Percentiles rank a stretch among this genome's conserved stretches.
phyloP scores from a whole-genome alignment of 805 yeast genomes.

The Pichia eremophila region DNA sequence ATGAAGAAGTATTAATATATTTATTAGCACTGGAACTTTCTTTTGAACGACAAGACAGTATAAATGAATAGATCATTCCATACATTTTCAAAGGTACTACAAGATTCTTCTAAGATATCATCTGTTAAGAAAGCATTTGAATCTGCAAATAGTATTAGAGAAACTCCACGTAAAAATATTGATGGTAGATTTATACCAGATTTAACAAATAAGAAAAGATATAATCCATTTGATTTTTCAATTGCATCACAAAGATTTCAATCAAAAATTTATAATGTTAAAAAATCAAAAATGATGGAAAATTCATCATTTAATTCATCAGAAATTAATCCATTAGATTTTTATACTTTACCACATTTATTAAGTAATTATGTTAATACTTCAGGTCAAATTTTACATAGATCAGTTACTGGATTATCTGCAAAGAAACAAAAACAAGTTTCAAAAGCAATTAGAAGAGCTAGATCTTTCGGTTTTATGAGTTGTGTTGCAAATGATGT shows the following conservation, averaged over 20 bases:
- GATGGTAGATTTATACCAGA: conserved; percentile 27
- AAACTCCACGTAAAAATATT: conserved; percentile 7
- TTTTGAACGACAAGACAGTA: too few relatives aligned
- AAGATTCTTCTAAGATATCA: neutral
- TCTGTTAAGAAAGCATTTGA: conserved; percentile 3
- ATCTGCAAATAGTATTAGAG: conserved; percentile 1
- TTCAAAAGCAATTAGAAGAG: conserved; percentile 70
- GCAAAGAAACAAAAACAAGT: conserved; percentile 60
- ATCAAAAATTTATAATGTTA: conserved; percentile 21
- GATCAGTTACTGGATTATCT: conserved; percentile 60
- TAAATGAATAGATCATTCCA: neutral
- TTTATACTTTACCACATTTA: conserved; percentile 63
- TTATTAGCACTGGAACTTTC: too few relatives aligned
- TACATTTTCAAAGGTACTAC: neutral
- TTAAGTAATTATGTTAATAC: conserved; percentile 57
- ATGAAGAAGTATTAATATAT: too few relatives aligned
- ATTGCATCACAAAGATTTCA: conserved; percentile 47
- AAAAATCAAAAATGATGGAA: conserved; percentile 17
- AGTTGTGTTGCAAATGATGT: conserved; percentile 64
- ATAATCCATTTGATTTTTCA: conserved; percentile 79
- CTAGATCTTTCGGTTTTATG: conserved; percentile 71
- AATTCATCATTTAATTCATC: conserved; percentile 25
- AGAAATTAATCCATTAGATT: conserved; percentile 58
- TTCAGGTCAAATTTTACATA: conserved; percentile 69
- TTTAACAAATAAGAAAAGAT: conserved; percentile 41